Base-by-base conservation (phyloP, 305 asterid species). In the Ajuga reptans region DNA sequence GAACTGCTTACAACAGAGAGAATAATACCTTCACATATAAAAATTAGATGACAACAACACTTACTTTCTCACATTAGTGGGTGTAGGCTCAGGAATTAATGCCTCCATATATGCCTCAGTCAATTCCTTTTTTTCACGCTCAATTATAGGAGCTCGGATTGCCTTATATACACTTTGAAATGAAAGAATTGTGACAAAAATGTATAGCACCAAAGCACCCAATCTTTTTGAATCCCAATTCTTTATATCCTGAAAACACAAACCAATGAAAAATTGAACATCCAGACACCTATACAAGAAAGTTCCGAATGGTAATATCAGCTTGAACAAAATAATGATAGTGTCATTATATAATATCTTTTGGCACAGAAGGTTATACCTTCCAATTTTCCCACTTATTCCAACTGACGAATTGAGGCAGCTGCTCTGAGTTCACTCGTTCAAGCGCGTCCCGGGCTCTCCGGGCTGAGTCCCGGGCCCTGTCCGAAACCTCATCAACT, bases 101-200 rank as follows among this genome's bases (percentile, higher is more conserved):
- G 96, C 95, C 51, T 94, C 99, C 99, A 94, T 94, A 74, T 84
- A 94, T 11, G 96, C 95, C 84, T 94, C 97, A 4, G 93, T 71
- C 79, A 91, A 62, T 61, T 94, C 89, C 71, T 73, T 85, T 68
- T 80, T 84, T 68, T 94, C 92, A 64, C 90, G 89, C 74, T 79
- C 87, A 57, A 94, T 56, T 54, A 84, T 24, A 37, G 99, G 96
- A 47, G 89, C 96, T 75, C 89, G 89, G 73, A 87, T 63, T 1
- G 86, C 88, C 85, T 75, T 84, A 72, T 81, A 87, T 14, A 83
- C 66, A 74, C 87, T 81, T 78, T 68, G 89, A 81, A 82, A 82
- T 52, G 99, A 91, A 51, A 85, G 61, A 15, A 86, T 51, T 36
- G 79, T 57, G 29, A 82, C 81, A 71, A 85, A 70, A 65, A 82